Conservation (phyloP, 805 yeast genomes). For the Spathaspora passalidarum region DNA sequence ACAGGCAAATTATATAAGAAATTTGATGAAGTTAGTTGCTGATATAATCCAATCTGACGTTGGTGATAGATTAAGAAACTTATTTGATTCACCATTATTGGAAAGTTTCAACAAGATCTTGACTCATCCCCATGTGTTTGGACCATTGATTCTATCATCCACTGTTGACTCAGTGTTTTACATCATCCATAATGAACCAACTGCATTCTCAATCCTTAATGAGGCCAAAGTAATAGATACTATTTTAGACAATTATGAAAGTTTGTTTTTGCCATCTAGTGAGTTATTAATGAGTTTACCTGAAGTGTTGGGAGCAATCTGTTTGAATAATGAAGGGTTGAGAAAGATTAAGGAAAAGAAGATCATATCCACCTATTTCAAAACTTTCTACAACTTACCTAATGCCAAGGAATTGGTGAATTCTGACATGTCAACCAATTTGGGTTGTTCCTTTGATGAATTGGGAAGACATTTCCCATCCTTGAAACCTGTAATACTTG, state of each 20-base stretch:
- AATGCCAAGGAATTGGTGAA: constrained; percentile 52
- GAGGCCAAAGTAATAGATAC: constrained; percentile 74
- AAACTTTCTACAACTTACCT: constrained; percentile 45
- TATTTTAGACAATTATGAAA: constrained; percentile 55
- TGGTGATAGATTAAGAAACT: constrained; percentile 79
- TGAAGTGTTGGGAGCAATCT: constrained; percentile 77
- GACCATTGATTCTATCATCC: constrained; percentile 58
- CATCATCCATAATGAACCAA: constrained; percentile 87
- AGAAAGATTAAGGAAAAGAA: constrained; percentile 45
- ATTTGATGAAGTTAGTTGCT: constrained; percentile 60
- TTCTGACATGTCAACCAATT: constrained; percentile 46
- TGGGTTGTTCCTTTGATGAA: constrained; percentile 76
- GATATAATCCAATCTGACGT: constrained; percentile 67
- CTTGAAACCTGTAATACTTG: constrained; percentile 56
- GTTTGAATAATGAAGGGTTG: constrained; percentile 73
- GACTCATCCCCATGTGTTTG: constrained; percentile 57
- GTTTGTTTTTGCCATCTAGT: constrained; percentile 54
- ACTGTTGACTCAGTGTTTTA: constrained; percentile 62
- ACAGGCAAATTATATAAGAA: constrained; percentile 49
- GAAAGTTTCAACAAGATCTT: constrained; percentile 58
- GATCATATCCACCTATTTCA: constrained; percentile 44
- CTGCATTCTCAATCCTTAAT: constrained; percentile 73
- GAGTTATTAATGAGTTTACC: constrained; percentile 62
- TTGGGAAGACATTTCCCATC: constrained; percentile 80
- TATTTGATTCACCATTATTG: constrained; percentile 82